phyloP scores from a whole-genome alignment of 768 basidiomycete species.

The Trametes villosa region DNA sequence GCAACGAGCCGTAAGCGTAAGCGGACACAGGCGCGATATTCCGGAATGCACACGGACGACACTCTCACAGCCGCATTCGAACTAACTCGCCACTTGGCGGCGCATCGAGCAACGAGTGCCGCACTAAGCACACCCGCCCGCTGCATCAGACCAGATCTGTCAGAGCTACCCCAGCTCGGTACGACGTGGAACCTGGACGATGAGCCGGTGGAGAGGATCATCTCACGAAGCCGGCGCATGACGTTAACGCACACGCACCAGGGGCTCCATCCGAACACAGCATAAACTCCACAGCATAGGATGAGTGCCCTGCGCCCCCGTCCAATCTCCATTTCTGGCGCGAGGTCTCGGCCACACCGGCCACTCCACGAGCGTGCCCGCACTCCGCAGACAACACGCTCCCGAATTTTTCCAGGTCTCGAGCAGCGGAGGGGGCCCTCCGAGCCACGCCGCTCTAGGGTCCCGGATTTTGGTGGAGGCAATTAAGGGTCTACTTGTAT shows the following conservation, averaged over 20 bases:
- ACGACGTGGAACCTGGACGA: neutral
- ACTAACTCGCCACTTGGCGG: no score
- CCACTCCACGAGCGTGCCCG: neutral
- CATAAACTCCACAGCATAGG: neutral
- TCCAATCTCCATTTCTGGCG: no score
- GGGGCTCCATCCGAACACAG: neutral
- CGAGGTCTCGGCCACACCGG: no score
- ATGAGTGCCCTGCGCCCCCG: neutral
- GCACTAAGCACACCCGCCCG: neutral
- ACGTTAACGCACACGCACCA: slow-evolving; percentile 6
- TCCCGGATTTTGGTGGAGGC: neutral
- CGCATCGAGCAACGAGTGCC: neutral
- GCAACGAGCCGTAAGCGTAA: no score
- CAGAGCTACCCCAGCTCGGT: neutral
- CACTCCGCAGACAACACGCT: neutral
- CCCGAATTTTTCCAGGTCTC: neutral
- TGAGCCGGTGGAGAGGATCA: slow-evolving; percentile 9
- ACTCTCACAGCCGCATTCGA: no score
- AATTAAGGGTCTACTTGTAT: slow-evolving; percentile 11
- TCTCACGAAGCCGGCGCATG: slow-evolving; percentile 6
- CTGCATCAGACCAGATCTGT: neutral
- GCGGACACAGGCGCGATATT: no score
- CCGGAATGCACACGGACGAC: no score
- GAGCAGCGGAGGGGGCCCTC: neutral
- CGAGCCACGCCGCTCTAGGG: neutral